Percentiles rank a stretch among this genome's conserved stretches.
Evolutionary conservation across 1,284 basidiomycete genomes (phyloP).

Genomic region (Austroboletus novae-zelandiae): DNA sequence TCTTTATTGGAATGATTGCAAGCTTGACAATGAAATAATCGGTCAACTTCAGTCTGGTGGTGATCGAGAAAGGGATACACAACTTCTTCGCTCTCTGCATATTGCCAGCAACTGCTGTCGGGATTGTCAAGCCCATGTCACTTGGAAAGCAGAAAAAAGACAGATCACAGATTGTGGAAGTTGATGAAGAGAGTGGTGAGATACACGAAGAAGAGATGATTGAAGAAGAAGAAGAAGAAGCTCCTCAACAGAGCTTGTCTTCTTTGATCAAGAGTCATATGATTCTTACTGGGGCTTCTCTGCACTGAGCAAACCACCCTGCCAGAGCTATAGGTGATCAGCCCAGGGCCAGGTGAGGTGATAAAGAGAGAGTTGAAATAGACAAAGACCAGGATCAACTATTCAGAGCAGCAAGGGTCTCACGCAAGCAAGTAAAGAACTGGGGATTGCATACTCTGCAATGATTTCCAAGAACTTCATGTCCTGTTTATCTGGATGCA

Average conservation of each 20-base stretch:
- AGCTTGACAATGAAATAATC: not conserved
- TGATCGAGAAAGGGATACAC: not conserved
- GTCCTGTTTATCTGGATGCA: not conserved
- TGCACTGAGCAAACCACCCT: not conserved
- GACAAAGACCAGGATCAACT: not conserved
- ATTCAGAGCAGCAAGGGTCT: not conserved
- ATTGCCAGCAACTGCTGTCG: not conserved
- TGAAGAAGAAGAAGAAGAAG: not conserved
- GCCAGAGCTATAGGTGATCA: not conserved
- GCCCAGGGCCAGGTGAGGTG: not conserved
- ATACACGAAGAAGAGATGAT: not conserved
- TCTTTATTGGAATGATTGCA: not conserved
- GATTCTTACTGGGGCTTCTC: not conserved
- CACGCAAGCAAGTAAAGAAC: not conserved
- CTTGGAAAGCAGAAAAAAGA: not conserved
- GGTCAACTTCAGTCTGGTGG: constrained; percentile 5
- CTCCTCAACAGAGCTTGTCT: not conserved
- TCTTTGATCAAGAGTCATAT: constrained; percentile 1
- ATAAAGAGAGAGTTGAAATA: no score
- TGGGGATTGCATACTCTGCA: not conserved
- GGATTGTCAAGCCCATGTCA: not conserved
- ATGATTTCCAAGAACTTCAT: not conserved
- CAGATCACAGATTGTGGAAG: no score
- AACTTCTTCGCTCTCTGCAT: not conserved
- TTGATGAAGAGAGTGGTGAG: not conserved